phyloP scores from a whole-genome alignment of 2,329 filamentous ascomycete species.

The Aspergillus aculeatinus region DNA sequence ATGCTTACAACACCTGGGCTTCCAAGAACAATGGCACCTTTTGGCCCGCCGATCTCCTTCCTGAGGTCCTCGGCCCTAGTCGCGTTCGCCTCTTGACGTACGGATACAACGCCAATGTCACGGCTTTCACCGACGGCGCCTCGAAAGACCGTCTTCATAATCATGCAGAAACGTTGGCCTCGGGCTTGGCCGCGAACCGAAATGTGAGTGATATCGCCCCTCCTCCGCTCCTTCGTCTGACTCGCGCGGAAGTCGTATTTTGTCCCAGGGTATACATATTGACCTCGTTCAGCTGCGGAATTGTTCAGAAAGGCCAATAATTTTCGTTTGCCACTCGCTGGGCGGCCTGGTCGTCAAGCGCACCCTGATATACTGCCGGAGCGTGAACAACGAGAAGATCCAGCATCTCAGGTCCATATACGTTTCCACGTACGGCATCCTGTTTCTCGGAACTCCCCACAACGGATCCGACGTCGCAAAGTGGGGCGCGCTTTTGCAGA shows the following conservation, averaged over 20 bases:
- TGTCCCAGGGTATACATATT: background rate
- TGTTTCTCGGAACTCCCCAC: conserved; percentile 77
- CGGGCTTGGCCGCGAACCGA: conserved; percentile 62
- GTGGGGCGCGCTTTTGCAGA: conserved; percentile 67
- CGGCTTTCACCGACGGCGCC: conserved; percentile 52
- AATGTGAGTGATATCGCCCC: conserved; percentile 38
- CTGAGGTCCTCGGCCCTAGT: conserved; percentile 55
- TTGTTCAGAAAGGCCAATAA: conserved; percentile 63
- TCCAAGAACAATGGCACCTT: conserved; percentile 53
- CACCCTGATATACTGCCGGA: conserved; percentile 66
- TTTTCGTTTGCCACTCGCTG: conserved; percentile 73
- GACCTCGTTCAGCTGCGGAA: conserved; percentile 37
- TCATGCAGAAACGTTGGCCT: conserved; percentile 68
- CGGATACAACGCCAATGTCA: conserved; percentile 69
- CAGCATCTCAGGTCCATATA: conserved; percentile 68
- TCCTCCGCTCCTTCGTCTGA: too few species aligned
- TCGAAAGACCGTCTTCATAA: conserved; percentile 68
- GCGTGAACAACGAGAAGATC: conserved; percentile 58
- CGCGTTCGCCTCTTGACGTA: conserved; percentile 68
- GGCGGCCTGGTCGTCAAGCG: conserved; percentile 72
- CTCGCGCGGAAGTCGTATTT: too few species aligned
- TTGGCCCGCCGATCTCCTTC: conserved; percentile 69
- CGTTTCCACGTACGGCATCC: conserved; percentile 71
- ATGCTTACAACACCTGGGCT: conserved; percentile 63
- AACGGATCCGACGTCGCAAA: conserved; percentile 66